These are phyloP conservation scores for Tephrocybe sp. DNA, from an alignment of 768 basidiomycete species.

Conservation along the genomic window DNA sequence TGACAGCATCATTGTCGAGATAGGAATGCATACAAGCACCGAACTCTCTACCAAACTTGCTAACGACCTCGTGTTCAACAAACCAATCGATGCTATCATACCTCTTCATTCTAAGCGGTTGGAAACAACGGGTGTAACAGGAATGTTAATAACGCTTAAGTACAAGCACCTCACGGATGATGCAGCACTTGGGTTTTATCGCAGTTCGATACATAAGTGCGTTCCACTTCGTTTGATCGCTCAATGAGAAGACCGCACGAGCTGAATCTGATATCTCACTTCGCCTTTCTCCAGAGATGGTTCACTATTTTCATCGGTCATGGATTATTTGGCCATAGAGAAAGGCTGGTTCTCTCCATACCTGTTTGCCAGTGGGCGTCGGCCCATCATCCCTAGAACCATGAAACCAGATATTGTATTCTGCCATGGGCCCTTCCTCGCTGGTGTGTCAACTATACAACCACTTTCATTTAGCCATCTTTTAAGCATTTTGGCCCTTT, in stretches of 20 bases:
- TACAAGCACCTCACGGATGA: conserved; percentile 58
- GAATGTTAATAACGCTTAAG: conserved; percentile 55
- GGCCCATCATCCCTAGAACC: conserved; percentile 58
- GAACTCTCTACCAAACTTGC: conserved; percentile 46
- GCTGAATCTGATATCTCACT: conserved; percentile 1
- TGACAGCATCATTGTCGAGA: conserved; percentile 56
- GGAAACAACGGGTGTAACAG: conserved; percentile 57
- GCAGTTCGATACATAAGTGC: conserved; percentile 56
- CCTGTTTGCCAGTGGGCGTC: conserved; percentile 55
- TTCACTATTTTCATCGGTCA: conserved; percentile 59
- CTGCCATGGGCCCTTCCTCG: conserved; percentile 62
- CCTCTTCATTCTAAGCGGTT: conserved; percentile 52
- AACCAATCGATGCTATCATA: conserved; percentile 43
- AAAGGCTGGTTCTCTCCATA: conserved; percentile 73
- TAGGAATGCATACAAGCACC: conserved; percentile 54
- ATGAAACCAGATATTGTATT: conserved; percentile 67
- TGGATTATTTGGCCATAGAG: conserved; percentile 58
- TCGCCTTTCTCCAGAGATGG: conserved; percentile 34
- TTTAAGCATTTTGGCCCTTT: neutral
- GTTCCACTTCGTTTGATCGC: conserved; percentile 15
- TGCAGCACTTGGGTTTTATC: conserved; percentile 58
- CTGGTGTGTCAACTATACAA: conserved; percentile 30
- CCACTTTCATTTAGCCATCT: neutral
- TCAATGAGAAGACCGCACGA: neutral
- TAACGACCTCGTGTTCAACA: conserved; percentile 50